Conservation (phyloP, 1,139 yeast species). For the Saccharomycopsis crataegensis region DNA sequence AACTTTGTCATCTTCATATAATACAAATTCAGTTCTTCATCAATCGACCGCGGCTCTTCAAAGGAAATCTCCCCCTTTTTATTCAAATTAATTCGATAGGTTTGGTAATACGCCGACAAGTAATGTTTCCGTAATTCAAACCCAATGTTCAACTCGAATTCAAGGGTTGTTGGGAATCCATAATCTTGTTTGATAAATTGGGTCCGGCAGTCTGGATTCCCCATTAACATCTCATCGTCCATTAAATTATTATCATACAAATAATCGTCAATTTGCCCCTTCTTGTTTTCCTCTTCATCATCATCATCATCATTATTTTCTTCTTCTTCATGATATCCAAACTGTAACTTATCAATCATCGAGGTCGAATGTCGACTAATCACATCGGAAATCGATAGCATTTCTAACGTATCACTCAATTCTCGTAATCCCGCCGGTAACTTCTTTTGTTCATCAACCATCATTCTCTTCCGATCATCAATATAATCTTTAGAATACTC, state of each 20-base stretch:
- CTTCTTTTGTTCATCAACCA: no score
- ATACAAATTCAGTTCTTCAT: no score
- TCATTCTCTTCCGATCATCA: no score
- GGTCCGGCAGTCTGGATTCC: not conserved
- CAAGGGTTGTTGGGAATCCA: not conserved
- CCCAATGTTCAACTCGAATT: slow-evolving; percentile 10
- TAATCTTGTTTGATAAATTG: not conserved
- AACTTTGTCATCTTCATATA: no score
- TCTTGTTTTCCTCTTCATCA: not conserved
- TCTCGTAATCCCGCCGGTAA: no score
- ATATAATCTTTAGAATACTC: no score
- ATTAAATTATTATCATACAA: not conserved
- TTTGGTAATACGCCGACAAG: no score
- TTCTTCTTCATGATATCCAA: not conserved
- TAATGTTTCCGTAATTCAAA: not conserved
- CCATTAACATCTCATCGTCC: not conserved
- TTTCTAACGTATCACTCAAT: not conserved
- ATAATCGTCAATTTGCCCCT: not conserved
- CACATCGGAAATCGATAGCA: slow-evolving; percentile 1
- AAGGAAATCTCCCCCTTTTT: no score
- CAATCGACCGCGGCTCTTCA: no score
- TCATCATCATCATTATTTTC: not conserved
- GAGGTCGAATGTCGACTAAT: not conserved
- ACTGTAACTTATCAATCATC: not conserved
- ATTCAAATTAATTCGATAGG: no score